Evolutionary conservation across 1,284 basidiomycete species (phyloP), one percentile per base, ranked within the genome.

Genomic region (Testicularia cyperi): DNA sequence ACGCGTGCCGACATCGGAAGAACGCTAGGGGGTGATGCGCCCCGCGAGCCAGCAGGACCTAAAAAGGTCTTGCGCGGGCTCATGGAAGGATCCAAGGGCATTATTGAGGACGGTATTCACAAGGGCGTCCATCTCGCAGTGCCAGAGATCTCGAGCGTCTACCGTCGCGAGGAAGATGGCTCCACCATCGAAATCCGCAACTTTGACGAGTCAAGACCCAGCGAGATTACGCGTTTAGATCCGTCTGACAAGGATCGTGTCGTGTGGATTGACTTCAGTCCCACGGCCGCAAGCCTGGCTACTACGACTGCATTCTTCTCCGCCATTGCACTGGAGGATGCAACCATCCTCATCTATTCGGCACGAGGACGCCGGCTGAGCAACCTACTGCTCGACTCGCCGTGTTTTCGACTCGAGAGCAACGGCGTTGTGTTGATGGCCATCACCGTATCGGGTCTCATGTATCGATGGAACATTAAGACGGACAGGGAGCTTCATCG

Each of bases 211-310:
- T 38, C 45, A 14, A 42, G 81, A 21, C 79, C 82, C n/a, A 82
- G 82, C 9, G 88, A 92, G 70, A 81, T 92, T 13, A 78, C 82
- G 7, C 84, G 84, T 54, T 78, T 83, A 31, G 82, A 80, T 64
- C 82, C 83, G 18, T 34, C 53, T 8, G 57, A 57, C 37, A 52
- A 60, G 28, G 62, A 58, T 80, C 86, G 70, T 83, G 76, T 85
- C 6, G 82, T 87, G 41, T 97, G 92, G 92, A 75, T 92, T 39
- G 91, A 96, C 77, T 96, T 88, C 77, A 70, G 91, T 7, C 83
- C 88, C 1, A 83, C 83, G 0, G 85, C 86, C 6, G 84, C 84
- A 5, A 74, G 92, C 5, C 79, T 81, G 0, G 75, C 89, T 23
- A 84, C 84, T 1, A 84, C 85, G 0, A 87, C 88, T 0, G 72